Base-by-base conservation (phyloP, 1,284 basidiomycete genomes). In the Agaricales sp. region DNA sequence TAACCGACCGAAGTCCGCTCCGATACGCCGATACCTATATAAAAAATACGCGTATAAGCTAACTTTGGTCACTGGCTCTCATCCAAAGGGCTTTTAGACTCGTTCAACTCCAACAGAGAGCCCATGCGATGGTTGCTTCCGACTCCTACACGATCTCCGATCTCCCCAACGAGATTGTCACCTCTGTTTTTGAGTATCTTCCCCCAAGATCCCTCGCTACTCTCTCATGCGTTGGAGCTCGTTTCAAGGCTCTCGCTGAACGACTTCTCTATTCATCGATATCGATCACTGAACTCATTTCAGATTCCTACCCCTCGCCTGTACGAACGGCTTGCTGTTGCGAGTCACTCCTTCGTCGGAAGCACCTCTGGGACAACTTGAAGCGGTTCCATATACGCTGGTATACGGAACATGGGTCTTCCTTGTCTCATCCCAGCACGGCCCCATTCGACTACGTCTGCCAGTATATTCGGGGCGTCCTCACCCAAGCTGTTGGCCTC, bases 131-230 rank as follows among this genome's bases (percentile, higher is more conserved):
- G 62, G 64, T 63, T 56, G 61, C 65, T 66, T 57, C 55, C 61
- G 64, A 63, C 61, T 50, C 50, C 57, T 61, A 55, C 56, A 68
- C 57, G 55, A 54, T 47, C 2, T 39, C 37, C 48, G 47, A 52
- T 18, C 65, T 81, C 12, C 80, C 80, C 2, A 82, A 77, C 61
- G 80, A 82, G 59, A 75, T 71, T n/a, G 70, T 82, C 51, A 57
- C 59, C 43, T 61, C 68, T 50, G 74, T 82, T 51, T 73, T 81
- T 57, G 57, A 64, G 24, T 53, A 70, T 47, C 69, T 81, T 26
- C 54, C 69, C 8, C 63, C 68, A 3, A 45, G 61, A 43, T 57
- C 62, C 1, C 71, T 82, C 49, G 57, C 67, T 23, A 54, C 60
- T 45, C 58, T 75, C 49, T 55, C 73, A 24, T 63, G 68, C 51